Evolutionary conservation across 805 yeast genomes (phyloP), one percentile per base, ranked within the genome.

Genomic region (Monosporozyma siamensis): DNA sequence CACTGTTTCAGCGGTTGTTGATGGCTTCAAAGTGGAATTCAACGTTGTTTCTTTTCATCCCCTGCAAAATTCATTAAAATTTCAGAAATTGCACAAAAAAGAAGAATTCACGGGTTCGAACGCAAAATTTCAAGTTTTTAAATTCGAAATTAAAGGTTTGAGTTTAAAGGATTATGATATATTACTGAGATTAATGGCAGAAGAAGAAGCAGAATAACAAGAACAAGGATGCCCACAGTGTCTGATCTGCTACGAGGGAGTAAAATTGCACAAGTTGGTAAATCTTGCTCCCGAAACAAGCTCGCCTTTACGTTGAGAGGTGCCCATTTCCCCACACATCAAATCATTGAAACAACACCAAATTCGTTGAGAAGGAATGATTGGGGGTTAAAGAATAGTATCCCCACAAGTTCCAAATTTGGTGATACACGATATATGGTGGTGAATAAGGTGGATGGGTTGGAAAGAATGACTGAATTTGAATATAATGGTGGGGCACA

Each of bases 381-480:
- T 61, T 85, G 75, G 71, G 95, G 95, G 53, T 63, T 85, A 46
- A 85, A 85, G 56, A 67, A 79, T 36, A 68, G 82, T 17, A 64
- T 85, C 38, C 95, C 95, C 3, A 66, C 68, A 30, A 78, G 22
- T 26, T 17, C 17, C 14, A 17, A 26, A 12, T 10, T 24, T 25
- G 14, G 17, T 6, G 77, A 77, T 32, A 66, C 76, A 14, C 71
- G 80, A 32, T 77, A 75, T 56, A 68, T 85, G 35, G 77, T 79
- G 7, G 70, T 71, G 50, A 79, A 81, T 51, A 80, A 81, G 43
- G 58, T 82, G 11, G 94, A 85, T 56, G 78, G 79, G 49, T 65
- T 70, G 47, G 78, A 77, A 52, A 74, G 77, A 47, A 69, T 84
- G 63, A 82, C 89, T 5, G 82, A 77, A 54, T 85, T 80, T 48